Base-by-base conservation (phyloP, 768 basidiomycete species). In the Sporobolomyces phaffii region DNA sequence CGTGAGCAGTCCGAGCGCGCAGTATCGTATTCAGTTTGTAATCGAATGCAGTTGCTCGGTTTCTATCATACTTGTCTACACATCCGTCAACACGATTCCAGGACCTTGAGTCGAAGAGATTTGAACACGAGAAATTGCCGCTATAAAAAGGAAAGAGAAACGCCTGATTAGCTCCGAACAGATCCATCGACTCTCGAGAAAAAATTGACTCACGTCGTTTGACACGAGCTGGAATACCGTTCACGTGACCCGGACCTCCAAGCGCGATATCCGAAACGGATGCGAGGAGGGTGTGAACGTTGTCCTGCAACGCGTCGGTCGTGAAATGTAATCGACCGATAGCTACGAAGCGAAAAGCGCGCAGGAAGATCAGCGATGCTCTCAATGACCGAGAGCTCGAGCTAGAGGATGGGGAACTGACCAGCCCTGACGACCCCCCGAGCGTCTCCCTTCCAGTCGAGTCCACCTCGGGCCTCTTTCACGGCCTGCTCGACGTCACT, bases 371-470 rank as follows among this genome's bases (percentile, higher is more conserved):
- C 20, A 28, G n/a, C n/a, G n/a, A n/a, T n/a, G n/a, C n/a, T n/a
- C n/a, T n/a, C n/a, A n/a, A n/a, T n/a, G n/a, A n/a, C n/a, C n/a
- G n/a, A n/a, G n/a, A n/a, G n/a, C n/a, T n/a, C n/a, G n/a, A n/a
- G n/a, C n/a, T n/a, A n/a, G 41, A 49, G 52, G 31, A 53, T 15
- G 50, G 44, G 5, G 26, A n/a, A n/a, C 60, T 15, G 85, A 41
- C 90, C 86, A 56, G 88, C 83, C 47, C 89, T 84, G 52, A 98
- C 90, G 33, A 86, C 86, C 11, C 94, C 92, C 33, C 81, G 78
- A 76, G 87, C 87, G 79, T 96, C 91, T 13, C 90, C 90, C 78
- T 86, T 90, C 91, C 94, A 99, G 76, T 97, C 92, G 50, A 87
- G 85, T 6, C 87, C 86, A 17, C 89, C 90, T 62, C 85, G 84